These are phyloP conservation scores for Flaveria ramosissima DNA, from an alignment of 129 eudicot genomes.

Conservation along the genomic window DNA sequence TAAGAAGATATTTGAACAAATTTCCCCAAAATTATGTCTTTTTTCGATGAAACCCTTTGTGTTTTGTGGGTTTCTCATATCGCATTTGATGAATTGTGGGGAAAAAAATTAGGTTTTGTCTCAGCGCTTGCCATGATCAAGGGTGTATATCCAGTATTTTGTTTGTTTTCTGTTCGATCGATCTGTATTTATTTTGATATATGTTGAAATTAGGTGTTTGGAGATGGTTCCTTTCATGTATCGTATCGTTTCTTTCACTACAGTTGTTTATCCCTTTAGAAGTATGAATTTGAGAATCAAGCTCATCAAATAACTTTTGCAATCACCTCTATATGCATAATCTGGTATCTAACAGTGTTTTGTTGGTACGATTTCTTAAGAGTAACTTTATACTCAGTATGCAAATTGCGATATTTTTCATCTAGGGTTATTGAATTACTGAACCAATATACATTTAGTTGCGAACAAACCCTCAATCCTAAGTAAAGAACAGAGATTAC, in stretches of 20 bases:
- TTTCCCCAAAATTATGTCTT: background rate
- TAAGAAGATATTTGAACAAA: background rate
- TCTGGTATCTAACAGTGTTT: background rate
- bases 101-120: background rate
- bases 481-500: background rate
- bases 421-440: background rate
- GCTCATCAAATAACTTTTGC: no score
- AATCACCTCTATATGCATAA: background rate
- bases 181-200: background rate
- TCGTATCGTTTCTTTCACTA: no score
- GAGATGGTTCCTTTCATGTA: background rate
- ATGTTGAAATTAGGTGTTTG: constrained; percentile 12
- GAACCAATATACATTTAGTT: constrained; percentile 46
- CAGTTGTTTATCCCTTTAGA: no score
- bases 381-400: background rate
- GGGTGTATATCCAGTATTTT: no score
- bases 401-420: background rate
- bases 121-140: no score
- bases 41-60: constrained; percentile 8
- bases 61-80: background rate
- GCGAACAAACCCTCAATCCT: background rate
- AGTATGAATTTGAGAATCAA: no score
- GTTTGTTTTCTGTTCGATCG: background rate
- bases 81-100: constrained; percentile 1
- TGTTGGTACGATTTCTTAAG: background rate